Evolutionary conservation across 2,329 filamentous ascomycete genomes (phyloP), one percentile per base, ranked within the genome.

Genomic region (Tolypocladium paradoxum): DNA sequence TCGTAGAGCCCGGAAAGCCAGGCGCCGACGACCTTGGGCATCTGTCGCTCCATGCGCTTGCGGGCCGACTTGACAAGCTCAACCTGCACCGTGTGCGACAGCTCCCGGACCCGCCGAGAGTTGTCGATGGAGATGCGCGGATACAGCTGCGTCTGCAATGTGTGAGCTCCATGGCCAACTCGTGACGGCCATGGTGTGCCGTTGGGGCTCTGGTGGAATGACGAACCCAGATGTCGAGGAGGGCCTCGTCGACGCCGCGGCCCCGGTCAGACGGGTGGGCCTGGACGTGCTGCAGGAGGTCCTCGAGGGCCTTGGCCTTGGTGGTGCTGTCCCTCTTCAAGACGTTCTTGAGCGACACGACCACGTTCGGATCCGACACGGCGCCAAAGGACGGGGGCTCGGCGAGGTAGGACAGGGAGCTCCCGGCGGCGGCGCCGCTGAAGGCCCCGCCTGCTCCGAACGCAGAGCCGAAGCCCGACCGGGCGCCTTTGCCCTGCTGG

Each of bases 1-100:
- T 99, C 93, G 65, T 90, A 95, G 2, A 87, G 80, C 1, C 92
- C 93, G 8, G 88, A 87, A 14, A 97, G 78, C 93, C 95, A 99
- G n/a, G 89, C 79, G 11, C 87, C 90, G 47, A 95, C 84, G 36
- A 95, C 76, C 55, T 80, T 83, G 14, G 89, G 83, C 56, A 99
- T 77, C 61, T 86, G 78, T 57, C 82, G 88, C 57, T 89, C 90
- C 71, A 96, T 88, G 56, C 90, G 83, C 74, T 93, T 95, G 49
- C 90, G 87, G 6, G 78, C 77, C 4, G 79, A 81, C 58, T 77
- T 78, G 62, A 84, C 70, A 14, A 85, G 69, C 59, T 79, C 77
- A 57, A 76, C 72, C 62, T 95, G 90, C 27, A 95, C 67, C 12
- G 71, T 76, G 66, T 97, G 92, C 20, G 91, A 82, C 45, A 93